phyloP scores from a whole-genome alignment of 2,329 filamentous ascomycete species.

The Pseudogymnoascus sp. region DNA sequence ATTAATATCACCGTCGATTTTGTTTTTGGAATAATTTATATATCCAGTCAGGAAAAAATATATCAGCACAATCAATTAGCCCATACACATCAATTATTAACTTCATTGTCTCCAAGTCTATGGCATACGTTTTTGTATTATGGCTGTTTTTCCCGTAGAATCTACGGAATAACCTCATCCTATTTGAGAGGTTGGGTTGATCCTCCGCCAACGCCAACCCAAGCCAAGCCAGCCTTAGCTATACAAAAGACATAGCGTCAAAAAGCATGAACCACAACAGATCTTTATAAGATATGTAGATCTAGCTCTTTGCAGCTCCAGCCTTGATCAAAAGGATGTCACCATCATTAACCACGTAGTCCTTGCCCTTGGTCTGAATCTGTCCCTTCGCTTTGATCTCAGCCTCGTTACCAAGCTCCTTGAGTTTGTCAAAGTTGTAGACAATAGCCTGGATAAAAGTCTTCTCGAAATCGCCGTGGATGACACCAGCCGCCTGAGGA shows the following conservation, averaged over 20 bases:
- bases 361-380: slow-evolving; percentile 97
- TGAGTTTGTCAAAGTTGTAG: slow-evolving; percentile 76
- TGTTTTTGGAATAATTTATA: background rate
- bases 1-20: background rate
- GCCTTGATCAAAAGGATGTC: slow-evolving; percentile 83
- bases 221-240: background rate
- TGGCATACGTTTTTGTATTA: background rate
- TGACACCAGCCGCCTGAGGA: slow-evolving; percentile 94
- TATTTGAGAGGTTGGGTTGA: background rate
- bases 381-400: slow-evolving; percentile 91
- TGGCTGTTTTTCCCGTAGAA: background rate
- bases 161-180: background rate
- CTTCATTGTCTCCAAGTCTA: background rate
- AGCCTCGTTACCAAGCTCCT: slow-evolving; percentile 80
- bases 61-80: background rate
- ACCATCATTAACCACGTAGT: slow-evolving; percentile 82
- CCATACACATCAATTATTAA: background rate
- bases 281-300: background rate
- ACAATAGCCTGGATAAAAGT: slow-evolving; percentile 96
- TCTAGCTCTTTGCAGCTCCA: slow-evolving; percentile 63
- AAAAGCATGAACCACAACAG: background rate
- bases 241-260: slow-evolving; percentile 9
- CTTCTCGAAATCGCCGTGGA: slow-evolving; percentile 98
- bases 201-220: slow-evolving; percentile 5
- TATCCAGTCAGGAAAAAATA: background rate